These are phyloP conservation scores for Naegleria fowleri DNA, from an alignment of 208 protist genomes.

Conservation along the genomic window DNA sequence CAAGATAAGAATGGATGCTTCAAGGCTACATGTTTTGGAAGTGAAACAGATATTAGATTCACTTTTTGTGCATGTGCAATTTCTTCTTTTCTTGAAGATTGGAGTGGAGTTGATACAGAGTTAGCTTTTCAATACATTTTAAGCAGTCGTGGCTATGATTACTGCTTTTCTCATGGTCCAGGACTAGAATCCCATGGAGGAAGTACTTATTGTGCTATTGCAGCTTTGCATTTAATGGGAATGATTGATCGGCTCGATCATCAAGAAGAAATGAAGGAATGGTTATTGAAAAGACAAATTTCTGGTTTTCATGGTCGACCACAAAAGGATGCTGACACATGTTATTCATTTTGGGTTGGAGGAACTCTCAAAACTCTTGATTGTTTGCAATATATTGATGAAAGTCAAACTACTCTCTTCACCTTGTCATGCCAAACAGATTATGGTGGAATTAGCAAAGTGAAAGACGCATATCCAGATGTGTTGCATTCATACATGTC, in stretches of 20 bases:
- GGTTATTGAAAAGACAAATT: slow-evolving; percentile 35
- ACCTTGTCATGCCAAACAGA: slow-evolving; percentile 20
- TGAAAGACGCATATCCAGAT: slow-evolving; percentile 37
- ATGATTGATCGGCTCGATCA: slow-evolving; percentile 31
- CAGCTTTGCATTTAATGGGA: slow-evolving; percentile 49
- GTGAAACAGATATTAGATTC: slow-evolving; percentile 58
- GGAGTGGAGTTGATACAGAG: slow-evolving; percentile 48
- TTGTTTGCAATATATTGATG: neutral
- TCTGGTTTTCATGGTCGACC: slow-evolving; percentile 36
- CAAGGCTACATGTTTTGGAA: neutral
- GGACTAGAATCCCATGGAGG: slow-evolving; percentile 46
- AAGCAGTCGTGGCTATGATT: slow-evolving; percentile 48
- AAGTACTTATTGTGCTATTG: slow-evolving; percentile 64
- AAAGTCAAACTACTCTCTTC: neutral
- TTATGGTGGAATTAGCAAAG: slow-evolving; percentile 15
- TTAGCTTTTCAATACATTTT: slow-evolving; percentile 46
- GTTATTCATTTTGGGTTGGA: slow-evolving; percentile 46
- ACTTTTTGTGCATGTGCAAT: slow-evolving; percentile 58
- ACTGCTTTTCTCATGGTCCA: slow-evolving; percentile 50
- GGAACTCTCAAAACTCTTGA: slow-evolving; percentile 33
- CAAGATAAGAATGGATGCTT: slow-evolving; percentile 51
- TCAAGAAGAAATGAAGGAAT: slow-evolving; percentile 31
- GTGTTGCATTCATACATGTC: slow-evolving; percentile 51
- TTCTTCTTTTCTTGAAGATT: slow-evolving; percentile 54
- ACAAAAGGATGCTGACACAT: slow-evolving; percentile 37